Conservation (phyloP, 306 rosid genomes). For the Quercus rubra region DNA sequence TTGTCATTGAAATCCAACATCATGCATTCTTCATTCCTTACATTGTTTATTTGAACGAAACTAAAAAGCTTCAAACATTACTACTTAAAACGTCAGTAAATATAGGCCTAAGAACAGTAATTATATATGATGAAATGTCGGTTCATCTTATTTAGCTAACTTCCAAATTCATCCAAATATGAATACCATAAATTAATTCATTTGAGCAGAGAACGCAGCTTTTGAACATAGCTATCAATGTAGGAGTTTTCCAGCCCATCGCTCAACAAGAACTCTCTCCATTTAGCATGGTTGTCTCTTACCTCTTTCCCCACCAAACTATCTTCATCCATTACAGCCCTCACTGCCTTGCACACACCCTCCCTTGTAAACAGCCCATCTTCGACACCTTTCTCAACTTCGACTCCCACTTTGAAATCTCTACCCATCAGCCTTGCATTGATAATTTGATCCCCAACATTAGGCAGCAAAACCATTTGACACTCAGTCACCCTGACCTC, state of each 20-base stretch:
- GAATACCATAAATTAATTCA: background rate
- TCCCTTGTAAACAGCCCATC: constrained; percentile 49
- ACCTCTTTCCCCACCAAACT: constrained; percentile 38
- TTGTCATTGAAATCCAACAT: background rate
- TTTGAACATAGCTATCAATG: constrained; percentile 36
- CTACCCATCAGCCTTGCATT: constrained; percentile 54
- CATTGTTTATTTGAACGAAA: background rate
- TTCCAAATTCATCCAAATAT: too few relatives aligned
- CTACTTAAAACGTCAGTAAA: too few relatives aligned
- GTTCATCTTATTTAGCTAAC: too few relatives aligned
- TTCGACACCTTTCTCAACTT: constrained; percentile 54
- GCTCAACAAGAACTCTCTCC: constrained; percentile 40
- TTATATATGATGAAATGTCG: too few relatives aligned
- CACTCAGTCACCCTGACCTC: constrained; percentile 55
- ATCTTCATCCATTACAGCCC: constrained; percentile 35
- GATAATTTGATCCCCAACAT: constrained; percentile 50
- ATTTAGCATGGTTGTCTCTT: constrained; percentile 40
- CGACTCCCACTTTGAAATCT: constrained; percentile 52
- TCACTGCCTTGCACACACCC: constrained; percentile 44
- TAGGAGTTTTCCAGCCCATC: constrained; percentile 47
- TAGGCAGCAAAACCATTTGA: constrained; percentile 55
- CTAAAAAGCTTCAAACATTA: background rate
- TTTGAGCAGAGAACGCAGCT: constrained; percentile 28
- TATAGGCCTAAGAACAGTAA: too few relatives aligned
- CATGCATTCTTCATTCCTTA: background rate